Conservation (phyloP, 2,329 filamentous ascomycete species). For the Didymella pinodella region DNA sequence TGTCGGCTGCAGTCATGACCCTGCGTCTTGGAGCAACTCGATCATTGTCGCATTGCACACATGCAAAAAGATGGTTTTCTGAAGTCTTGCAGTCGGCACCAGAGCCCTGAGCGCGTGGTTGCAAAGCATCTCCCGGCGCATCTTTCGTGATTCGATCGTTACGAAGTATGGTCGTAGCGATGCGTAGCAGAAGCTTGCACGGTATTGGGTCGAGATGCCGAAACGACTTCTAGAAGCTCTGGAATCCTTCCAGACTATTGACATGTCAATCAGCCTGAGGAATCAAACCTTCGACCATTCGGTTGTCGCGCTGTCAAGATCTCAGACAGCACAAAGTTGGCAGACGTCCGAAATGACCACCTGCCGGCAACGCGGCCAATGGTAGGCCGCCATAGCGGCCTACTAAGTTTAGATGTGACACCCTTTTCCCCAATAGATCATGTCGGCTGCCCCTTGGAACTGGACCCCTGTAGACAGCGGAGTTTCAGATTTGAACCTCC, state of each 20-base stretch:
- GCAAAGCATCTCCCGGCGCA: background rate
- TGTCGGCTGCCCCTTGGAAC: constrained; percentile 34
- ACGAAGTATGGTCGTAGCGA: background rate
- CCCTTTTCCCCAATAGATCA: constrained; percentile 28
- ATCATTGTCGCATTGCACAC: background rate
- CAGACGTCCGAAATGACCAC: constrained; percentile 13
- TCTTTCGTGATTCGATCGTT: background rate
- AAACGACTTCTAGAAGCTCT: constrained; percentile 37
- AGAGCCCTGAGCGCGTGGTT: background rate
- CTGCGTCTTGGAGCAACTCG: background rate
- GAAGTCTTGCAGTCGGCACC: background rate
- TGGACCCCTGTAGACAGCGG: constrained; percentile 38
- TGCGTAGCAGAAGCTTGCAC: background rate
- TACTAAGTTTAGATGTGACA: constrained; percentile 50
- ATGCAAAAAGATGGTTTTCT: background rate
- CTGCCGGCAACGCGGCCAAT: constrained; percentile 35
- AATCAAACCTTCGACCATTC: constrained; percentile 14
- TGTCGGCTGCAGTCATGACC: background rate
- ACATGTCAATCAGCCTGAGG: background rate
- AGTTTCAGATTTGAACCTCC: constrained; percentile 47
- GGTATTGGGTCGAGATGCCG: constrained; percentile 7
- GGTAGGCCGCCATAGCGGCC: constrained; percentile 30
- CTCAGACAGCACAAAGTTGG: constrained; percentile 20
- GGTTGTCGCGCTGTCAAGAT: constrained; percentile 20
- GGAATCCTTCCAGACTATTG: constrained; percentile 25